Conservation (phyloP, 1,284 basidiomycete species). For the Leccinum holopus region DNA sequence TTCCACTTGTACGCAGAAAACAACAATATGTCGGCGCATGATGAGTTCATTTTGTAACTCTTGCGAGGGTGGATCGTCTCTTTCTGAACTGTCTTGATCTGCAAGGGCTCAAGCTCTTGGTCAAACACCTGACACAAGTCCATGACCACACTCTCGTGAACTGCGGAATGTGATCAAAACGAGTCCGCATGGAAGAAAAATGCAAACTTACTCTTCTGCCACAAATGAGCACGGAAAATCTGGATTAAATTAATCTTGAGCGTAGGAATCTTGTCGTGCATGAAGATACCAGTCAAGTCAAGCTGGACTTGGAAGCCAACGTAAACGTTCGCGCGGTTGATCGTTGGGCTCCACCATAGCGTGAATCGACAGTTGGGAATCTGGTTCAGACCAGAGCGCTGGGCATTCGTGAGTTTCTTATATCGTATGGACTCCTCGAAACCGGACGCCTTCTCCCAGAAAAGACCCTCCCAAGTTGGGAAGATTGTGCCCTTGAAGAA, state of each 20-base stretch:
- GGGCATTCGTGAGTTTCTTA: slow-evolving; percentile 95
- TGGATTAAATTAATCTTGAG: slow-evolving; percentile 98
- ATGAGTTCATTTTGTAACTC: slow-evolving; percentile 99
- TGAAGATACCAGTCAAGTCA: slow-evolving; percentile 93
- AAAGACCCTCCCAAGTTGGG: slow-evolving; percentile 90
- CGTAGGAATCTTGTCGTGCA: slow-evolving; percentile 98
- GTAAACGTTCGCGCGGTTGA: slow-evolving; percentile 98
- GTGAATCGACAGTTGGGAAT: slow-evolving; percentile 99
- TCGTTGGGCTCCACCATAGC: slow-evolving; percentile 98
- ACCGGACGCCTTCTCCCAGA: slow-evolving; percentile 95
- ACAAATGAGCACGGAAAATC: slow-evolving; percentile 99
- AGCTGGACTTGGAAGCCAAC: slow-evolving; percentile 99
- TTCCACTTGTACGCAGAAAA: slow-evolving; percentile 99
- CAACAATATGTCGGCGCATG: slow-evolving; percentile 93
- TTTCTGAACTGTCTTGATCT: slow-evolving; percentile 99
- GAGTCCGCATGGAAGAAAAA: slow-evolving; percentile 5
- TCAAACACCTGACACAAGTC: slow-evolving; percentile 99
- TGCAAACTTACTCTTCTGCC: slow-evolving; percentile 85
- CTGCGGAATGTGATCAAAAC: slow-evolving; percentile 37
- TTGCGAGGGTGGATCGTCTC: slow-evolving; percentile 99
- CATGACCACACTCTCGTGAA: slow-evolving; percentile 93
- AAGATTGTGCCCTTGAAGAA: slow-evolving; percentile 98
- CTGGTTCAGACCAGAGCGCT: slow-evolving; percentile 95
- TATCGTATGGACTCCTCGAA: slow-evolving; percentile 98
- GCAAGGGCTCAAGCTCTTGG: slow-evolving; percentile 96